Evolutionary conservation across 2,329 filamentous ascomycete species (phyloP).

Genomic region (Neonectria neomacrospora): DNA sequence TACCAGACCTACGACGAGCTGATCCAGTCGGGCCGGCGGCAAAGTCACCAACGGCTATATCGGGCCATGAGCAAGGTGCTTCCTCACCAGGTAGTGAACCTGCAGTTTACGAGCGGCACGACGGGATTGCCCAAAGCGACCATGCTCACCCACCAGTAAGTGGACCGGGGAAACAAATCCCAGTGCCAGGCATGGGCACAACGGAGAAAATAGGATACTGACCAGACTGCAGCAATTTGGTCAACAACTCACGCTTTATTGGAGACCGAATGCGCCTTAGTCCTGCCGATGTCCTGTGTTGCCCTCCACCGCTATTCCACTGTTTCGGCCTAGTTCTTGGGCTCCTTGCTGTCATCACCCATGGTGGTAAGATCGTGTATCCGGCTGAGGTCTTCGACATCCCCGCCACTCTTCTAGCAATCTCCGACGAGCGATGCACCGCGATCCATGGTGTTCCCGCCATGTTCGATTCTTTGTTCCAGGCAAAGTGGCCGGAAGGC

Average conservation of each 20-base stretch:
- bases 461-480: slow-evolving; percentile 79
- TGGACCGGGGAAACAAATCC: slow-evolving; percentile 16
- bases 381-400: slow-evolving; percentile 80
- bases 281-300: slow-evolving; percentile 76
- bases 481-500: slow-evolving; percentile 54
- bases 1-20: slow-evolving; percentile 71
- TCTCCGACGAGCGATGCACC: slow-evolving; percentile 75
- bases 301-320: slow-evolving; percentile 86
- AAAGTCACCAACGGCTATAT: slow-evolving; percentile 62
- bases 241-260: slow-evolving; percentile 76
- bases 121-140: slow-evolving; percentile 79
- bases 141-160: slow-evolving; percentile 77
- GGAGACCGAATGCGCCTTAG: slow-evolving; percentile 80
- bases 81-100: slow-evolving; percentile 75
- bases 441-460: slow-evolving; percentile 84
- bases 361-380: slow-evolving; percentile 81
- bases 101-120: slow-evolving; percentile 81
- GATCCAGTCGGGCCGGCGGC: slow-evolving; percentile 60
- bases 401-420: slow-evolving; percentile 71
- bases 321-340: slow-evolving; percentile 86
- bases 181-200: not conserved
- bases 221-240: slow-evolving; percentile 58
- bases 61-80: slow-evolving; percentile 65
- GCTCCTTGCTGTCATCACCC: slow-evolving; percentile 76
- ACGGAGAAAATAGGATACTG: slow-evolving; percentile 16